Base-by-base conservation (phyloP, 345 rosid species). In the Bruguiera parviflora region DNA sequence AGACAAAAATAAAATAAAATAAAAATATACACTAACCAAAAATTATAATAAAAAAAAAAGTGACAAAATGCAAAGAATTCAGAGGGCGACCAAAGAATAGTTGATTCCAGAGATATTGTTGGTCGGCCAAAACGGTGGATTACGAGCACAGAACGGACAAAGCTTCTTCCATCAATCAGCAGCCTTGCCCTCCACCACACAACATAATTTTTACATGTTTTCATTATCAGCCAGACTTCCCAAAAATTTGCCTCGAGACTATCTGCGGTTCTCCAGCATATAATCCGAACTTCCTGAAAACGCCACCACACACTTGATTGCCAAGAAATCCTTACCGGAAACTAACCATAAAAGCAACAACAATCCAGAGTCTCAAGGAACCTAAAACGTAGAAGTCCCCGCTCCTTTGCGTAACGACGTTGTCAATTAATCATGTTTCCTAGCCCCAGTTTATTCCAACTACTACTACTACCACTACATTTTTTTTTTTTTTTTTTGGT, bases 241-340 rank as follows among this genome's bases (percentile, higher is more conserved):
- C 59, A n/a, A 16, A 11, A 29, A 15, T 28, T 69, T 43, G 11
- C 63, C 53, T 16, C 5, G 62, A 58, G 18, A 20, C 53, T 18
- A 27, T 51, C 59, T 22, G 21, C 10, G 22, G 46, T 9, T n/a
- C 53, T 66, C 32, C 57, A 31, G 16, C 20, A 15, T 57, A 31
- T 68, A 39, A 9, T 39, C 47, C 47, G 11, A 15, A 71, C 79
- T 81, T 46, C 89, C 85, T 0, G 85, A 83, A 79, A 85, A 87
- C 72, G 87, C 79, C 84, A 73, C 37, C 37, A 7, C 75, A 0
- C 80, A 64, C 79, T 80, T 83, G 67, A 90, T 89, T 37, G 74
- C 75, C 71, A 90, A 57, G 77, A 95, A 90, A 46, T 92, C 98
- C 62, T 88, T 68, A 5, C 96, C 94, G 21, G 94, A 90, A 13